phyloP scores from a whole-genome alignment of 2,329 filamentous ascomycete genomes.

The Calonectria henricotiae region DNA sequence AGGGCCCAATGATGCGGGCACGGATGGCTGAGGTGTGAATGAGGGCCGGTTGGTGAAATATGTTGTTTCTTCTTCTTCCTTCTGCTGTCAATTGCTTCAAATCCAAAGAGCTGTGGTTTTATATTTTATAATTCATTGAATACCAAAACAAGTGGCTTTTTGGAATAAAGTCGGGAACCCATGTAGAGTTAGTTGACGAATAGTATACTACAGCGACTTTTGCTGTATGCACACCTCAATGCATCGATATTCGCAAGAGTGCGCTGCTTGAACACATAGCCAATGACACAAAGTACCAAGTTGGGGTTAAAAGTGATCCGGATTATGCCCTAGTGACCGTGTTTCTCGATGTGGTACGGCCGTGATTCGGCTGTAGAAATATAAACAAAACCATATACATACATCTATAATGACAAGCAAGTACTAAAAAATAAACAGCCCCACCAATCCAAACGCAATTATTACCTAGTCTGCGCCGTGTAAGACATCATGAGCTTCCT shows the following conservation, averaged over 20 bases:
- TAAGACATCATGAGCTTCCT: conserved; percentile 11
- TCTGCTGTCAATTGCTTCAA: not conserved
- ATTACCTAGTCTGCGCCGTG: not conserved
- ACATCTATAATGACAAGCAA: not conserved
- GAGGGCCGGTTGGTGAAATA: not conserved
- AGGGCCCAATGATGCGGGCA: not conserved
- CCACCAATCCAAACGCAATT: not conserved
- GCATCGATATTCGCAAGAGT: too few relatives aligned
- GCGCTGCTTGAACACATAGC: too few relatives aligned
- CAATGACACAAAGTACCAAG: not conserved
- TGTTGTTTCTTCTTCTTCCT: not conserved
- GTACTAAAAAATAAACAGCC: not conserved
- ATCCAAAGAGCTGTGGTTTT: not conserved
- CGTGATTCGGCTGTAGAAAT: too few relatives aligned
- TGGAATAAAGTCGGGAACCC: not conserved
- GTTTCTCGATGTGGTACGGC: not conserved
- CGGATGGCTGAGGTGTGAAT: not conserved
- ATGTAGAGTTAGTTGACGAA: too few relatives aligned
- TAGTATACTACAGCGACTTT: too few relatives aligned
- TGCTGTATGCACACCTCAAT: too few relatives aligned
- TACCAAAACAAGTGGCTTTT: not conserved
- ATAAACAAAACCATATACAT: not conserved
- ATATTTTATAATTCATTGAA: too few relatives aligned
- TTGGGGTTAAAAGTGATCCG: too few relatives aligned
- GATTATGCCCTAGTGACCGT: too few relatives aligned